These are phyloP conservation scores for Tricholoma matsutake DNA, from an alignment of 768 basidiomycete species.

Conservation along the genomic window DNA sequence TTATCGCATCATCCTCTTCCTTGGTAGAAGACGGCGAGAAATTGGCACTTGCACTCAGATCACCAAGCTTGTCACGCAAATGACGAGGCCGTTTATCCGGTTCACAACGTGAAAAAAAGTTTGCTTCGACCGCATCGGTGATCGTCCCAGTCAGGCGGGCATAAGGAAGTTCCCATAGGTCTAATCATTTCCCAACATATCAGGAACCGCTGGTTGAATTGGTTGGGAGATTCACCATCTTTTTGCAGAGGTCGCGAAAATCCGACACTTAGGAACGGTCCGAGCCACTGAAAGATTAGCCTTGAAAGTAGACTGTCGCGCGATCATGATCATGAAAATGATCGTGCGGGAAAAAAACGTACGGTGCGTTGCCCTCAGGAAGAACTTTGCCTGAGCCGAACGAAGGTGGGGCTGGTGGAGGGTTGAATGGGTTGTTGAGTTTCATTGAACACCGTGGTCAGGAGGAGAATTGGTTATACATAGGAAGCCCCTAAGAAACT, in stretches of 20 bases:
- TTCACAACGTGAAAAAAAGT: conserved; percentile 43
- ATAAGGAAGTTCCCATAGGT: conserved; percentile 45
- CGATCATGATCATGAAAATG: background rate
- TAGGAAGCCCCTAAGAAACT: background rate
- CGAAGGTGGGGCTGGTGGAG: conserved; percentile 18
- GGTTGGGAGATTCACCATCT: conserved; percentile 32
- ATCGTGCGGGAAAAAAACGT: background rate
- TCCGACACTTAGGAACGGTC: conserved; percentile 45
- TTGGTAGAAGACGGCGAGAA: conserved; percentile 8
- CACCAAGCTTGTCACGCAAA: conserved; percentile 2
- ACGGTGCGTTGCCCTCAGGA: conserved; percentile 18
- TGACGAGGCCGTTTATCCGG: conserved; percentile 33
- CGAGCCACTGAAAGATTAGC: conserved; percentile 45
- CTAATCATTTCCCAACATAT: conserved; percentile 21
- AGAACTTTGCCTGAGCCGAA: conserved; percentile 17
- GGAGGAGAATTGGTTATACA: background rate
- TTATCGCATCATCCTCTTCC: conserved; percentile 7
- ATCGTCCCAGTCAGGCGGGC: conserved; percentile 29
- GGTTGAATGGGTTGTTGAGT: conserved; percentile 15
- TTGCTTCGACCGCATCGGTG: conserved; percentile 35
- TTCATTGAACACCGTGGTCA: background rate
- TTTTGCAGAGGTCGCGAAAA: conserved; percentile 48
- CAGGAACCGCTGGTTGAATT: background rate
- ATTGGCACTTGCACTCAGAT: background rate
- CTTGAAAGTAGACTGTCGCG: conserved; percentile 31